A percentile compares a stretch with the other conserved stretches of the same genome.
phyloP scores from a whole-genome alignment of 2,329 filamentous ascomycete genomes.

The Simplicillium sp. region DNA sequence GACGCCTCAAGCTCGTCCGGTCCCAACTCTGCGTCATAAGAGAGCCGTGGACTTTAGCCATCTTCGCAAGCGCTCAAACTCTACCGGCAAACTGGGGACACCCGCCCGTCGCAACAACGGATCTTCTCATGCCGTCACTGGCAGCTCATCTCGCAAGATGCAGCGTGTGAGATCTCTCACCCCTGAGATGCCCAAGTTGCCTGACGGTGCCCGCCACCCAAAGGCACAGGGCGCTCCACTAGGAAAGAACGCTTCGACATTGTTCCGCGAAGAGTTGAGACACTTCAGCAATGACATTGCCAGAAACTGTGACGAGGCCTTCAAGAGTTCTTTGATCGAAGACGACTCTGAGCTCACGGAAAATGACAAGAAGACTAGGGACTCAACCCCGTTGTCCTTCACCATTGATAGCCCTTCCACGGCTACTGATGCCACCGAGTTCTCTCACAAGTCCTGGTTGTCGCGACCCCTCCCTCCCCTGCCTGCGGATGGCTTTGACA shows the following conservation, averaged over 20 bases:
- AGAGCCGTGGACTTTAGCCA: constrained; percentile 47
- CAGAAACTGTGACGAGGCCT: constrained; percentile 86
- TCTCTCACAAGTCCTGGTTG: constrained; percentile 30
- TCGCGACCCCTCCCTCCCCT: constrained; percentile 42
- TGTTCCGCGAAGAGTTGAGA: constrained; percentile 64
- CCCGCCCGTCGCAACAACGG: constrained; percentile 1
- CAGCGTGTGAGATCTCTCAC: constrained; percentile 14
- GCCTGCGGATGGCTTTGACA: constrained; percentile 19
- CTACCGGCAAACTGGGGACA: constrained; percentile 12
- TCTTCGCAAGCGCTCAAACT: constrained; percentile 29
- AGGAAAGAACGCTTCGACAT: constrained; percentile 19
- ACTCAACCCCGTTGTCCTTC: constrained; percentile 33
- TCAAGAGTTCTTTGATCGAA: constrained; percentile 55
- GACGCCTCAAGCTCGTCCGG: constrained; percentile 26
- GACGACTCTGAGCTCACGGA: constrained; percentile 26
- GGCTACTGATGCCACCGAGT: constrained; percentile 17
- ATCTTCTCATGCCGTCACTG: background rate
- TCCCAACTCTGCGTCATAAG: constrained; percentile 35
- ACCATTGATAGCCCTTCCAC: constrained; percentile 23
- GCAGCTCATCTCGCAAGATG: background rate
- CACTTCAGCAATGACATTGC: constrained; percentile 79
- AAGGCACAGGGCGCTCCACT: constrained; percentile 14
- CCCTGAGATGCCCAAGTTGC: constrained; percentile 16
- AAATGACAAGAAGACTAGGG: constrained; percentile 17
- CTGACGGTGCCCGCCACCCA: constrained; percentile 13